phyloP scores from a whole-genome alignment of 2,329 filamentous ascomycete genomes.

The Ophiostoma pallidulum region DNA sequence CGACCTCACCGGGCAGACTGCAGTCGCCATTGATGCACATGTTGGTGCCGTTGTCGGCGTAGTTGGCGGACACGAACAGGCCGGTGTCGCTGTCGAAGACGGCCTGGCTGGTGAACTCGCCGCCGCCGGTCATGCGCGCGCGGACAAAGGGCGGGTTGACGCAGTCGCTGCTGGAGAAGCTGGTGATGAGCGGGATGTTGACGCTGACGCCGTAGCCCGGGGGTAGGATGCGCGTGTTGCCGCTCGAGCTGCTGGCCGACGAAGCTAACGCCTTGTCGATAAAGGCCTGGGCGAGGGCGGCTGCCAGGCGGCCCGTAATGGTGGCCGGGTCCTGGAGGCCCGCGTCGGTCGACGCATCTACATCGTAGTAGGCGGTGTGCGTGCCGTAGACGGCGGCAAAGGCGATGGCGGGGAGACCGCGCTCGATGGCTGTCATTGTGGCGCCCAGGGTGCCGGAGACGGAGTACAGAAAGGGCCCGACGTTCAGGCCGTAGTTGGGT shows the following conservation, averaged over 20 bases:
- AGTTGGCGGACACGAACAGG: constrained; percentile 13
- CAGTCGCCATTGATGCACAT: constrained; percentile 15
- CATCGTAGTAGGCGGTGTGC: constrained; percentile 33
- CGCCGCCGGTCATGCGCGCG: constrained; percentile 12
- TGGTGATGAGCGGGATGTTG: constrained; percentile 19
- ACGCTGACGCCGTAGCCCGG: constrained; percentile 19
- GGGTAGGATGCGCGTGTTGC: constrained; percentile 15
- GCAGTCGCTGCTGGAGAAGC: constrained; percentile 13
- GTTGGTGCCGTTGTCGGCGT: constrained; percentile 5
- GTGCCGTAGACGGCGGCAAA: constrained; percentile 34
- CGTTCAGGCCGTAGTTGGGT: constrained; percentile 46
- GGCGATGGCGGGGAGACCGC: constrained; percentile 40
- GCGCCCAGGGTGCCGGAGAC: constrained; percentile 41
- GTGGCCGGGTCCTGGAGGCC: constrained; percentile 19
- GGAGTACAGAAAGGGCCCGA: constrained; percentile 45
- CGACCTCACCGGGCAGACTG: constrained; percentile 12
- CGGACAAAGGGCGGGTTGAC: constrained; percentile 19
- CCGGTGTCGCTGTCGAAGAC: constrained; percentile 15
- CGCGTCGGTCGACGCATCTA: constrained; percentile 22
- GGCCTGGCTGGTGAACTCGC: constrained; percentile 10
- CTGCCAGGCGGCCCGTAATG: constrained; percentile 14
- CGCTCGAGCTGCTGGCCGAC: background rate
- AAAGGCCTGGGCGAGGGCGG: constrained; percentile 17
- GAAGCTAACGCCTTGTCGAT: constrained; percentile 17
- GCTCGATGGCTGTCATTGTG: constrained; percentile 39